phyloP scores from a whole-genome alignment of 2,329 filamentous ascomycete species.

The Ambrosiella xylebori region DNA sequence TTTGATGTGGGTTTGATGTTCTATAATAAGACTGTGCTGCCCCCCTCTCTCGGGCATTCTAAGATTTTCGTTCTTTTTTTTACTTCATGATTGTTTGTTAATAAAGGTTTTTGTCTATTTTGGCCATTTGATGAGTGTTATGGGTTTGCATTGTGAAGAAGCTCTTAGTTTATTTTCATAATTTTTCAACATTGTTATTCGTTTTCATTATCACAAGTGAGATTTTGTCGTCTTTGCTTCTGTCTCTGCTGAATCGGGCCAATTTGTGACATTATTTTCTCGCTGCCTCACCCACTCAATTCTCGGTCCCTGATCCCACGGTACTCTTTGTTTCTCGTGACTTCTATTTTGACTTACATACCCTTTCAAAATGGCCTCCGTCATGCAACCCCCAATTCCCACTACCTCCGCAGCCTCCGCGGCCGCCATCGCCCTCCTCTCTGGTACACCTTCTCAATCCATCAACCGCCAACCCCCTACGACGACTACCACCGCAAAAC shows the following conservation, averaged over 20 bases:
- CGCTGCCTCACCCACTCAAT: background rate
- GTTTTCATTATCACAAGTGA: too few species aligned
- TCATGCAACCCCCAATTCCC: background rate
- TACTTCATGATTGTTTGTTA: background rate
- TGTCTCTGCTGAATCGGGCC: too few species aligned
- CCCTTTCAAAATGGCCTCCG: background rate
- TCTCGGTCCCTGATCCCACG: background rate
- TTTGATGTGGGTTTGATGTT: background rate
- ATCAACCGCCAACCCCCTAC: background rate
- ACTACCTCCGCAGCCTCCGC: constrained; percentile 2
- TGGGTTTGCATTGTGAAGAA: too few species aligned
- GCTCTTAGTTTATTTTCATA: too few species aligned
- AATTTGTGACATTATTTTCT: too few species aligned
- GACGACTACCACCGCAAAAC: background rate
- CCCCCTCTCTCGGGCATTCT: background rate
- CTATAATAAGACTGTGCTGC: background rate
- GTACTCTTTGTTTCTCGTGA: background rate
- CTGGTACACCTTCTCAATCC: background rate
- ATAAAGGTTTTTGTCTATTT: background rate
- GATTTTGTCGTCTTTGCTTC: too few species aligned
- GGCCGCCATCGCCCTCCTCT: constrained; percentile 7
- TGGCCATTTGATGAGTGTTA: too few species aligned
- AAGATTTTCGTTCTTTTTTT: background rate
- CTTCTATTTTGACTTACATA: background rate
- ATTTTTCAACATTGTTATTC: too few species aligned